Conservation (phyloP, 2,329 filamentous ascomycete species). For the Cladophialophora chaetospira region DNA sequence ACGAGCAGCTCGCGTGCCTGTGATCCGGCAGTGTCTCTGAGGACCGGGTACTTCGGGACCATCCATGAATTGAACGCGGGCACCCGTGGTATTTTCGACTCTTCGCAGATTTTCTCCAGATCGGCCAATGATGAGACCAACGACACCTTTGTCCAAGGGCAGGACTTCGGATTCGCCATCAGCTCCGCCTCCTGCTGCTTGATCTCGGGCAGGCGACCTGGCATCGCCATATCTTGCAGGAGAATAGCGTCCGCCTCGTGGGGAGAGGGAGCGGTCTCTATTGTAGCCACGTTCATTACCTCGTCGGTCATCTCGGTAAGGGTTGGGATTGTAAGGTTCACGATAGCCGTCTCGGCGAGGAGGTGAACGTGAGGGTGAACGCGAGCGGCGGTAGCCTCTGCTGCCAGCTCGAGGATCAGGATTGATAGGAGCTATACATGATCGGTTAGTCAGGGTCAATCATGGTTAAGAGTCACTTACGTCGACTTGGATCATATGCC, state of each 20-base stretch:
- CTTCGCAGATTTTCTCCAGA: constrained; percentile 86
- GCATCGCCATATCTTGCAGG: constrained; percentile 46
- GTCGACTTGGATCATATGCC: constrained; percentile 47
- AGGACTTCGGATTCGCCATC: constrained; percentile 80
- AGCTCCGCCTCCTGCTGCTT: constrained; percentile 57
- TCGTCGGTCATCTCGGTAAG: constrained; percentile 82
- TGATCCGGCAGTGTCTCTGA: constrained; percentile 82
- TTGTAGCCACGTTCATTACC: constrained; percentile 59
- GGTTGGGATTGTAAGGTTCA: constrained; percentile 78
- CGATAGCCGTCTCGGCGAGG: constrained; percentile 71
- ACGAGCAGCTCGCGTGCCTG: constrained; percentile 70
- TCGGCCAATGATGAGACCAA: constrained; percentile 86
- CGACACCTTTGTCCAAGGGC: constrained; percentile 80
- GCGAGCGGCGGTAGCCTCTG: constrained; percentile 62
- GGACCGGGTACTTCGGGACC: constrained; percentile 70
- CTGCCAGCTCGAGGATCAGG: constrained; percentile 36
- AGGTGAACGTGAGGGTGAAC: constrained; percentile 71
- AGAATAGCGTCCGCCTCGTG: constrained; percentile 56
- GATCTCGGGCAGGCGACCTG: constrained; percentile 55
- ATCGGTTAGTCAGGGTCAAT: not conserved
- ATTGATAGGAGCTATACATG: constrained; percentile 23
- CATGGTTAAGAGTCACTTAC: constrained; percentile 25
- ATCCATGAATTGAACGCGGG: constrained; percentile 85
- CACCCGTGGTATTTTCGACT: constrained; percentile 79
- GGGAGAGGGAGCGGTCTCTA: constrained; percentile 74